These are phyloP conservation scores for Aspergillus wentii DNA, from an alignment of 495 filamentous ascomycete genomes.

Conservation along the genomic window DNA sequence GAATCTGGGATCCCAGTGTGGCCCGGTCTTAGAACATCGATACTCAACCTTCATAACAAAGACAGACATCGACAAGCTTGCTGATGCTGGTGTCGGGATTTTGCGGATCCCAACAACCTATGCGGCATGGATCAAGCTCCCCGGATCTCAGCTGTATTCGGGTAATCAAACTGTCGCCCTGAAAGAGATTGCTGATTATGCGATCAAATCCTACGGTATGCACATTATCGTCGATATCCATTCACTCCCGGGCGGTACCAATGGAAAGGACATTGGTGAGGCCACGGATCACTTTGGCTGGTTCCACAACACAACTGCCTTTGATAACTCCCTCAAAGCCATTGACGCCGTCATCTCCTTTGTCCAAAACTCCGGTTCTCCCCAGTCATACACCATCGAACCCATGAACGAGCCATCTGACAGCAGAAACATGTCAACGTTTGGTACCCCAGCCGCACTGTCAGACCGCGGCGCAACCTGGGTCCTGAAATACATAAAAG, in stretches of 20 bases:
- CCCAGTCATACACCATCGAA: conserved; percentile 20
- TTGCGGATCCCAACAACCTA: conserved; percentile 28
- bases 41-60: conserved; percentile 26
- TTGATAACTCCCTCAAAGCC: conserved; percentile 21
- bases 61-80: conserved; percentile 24
- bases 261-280: conserved; percentile 26
- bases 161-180: conserved; percentile 24
- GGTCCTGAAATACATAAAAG: conserved; percentile 22
- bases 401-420: conserved; percentile 28
- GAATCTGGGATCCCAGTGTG: conserved; percentile 19
- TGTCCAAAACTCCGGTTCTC: conserved; percentile 17
- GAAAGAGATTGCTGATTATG: conserved; percentile 20
- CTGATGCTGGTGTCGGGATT: conserved; percentile 14
- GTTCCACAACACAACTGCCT: conserved; percentile 22
- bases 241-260: conserved; percentile 25
- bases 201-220: conserved; percentile 24
- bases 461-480: conserved; percentile 19
- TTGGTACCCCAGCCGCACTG: conserved; percentile 25
- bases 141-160: conserved; percentile 25
- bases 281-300: conserved; percentile 22
- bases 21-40: conserved; percentile 18
- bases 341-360: conserved; percentile 22
- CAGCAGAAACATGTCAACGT: conserved; percentile 16
- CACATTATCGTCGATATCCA: conserved; percentile 28
- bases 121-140: conserved; percentile 21